Evolutionary conservation across 257 asterid genomes (phyloP), one percentile per base, ranked within the genome.

Genomic region (Anisodus tanguticus): DNA sequence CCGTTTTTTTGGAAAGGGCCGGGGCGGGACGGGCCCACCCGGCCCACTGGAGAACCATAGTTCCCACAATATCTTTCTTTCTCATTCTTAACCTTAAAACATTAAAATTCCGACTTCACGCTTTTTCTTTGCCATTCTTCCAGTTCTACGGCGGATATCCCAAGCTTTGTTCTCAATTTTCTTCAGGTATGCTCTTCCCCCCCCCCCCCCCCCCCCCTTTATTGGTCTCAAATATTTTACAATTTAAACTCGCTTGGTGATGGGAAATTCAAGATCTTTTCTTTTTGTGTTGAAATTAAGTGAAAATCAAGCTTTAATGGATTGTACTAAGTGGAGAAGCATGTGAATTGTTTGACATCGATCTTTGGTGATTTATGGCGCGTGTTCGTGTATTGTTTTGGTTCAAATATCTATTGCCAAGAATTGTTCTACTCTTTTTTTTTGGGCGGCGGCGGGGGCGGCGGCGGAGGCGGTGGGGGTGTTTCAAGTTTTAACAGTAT

Each of bases 161-260:
- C 79, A 70, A 41, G 35, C 31, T 70, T 70, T 41, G 13, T 70
- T 49, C 79, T 70, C 79, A 43, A 43, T 70, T 70, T 70, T 70
- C 9, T 70, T 70, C 17, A 70, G 79, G 79, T 43, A 43, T 70
- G 57, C 79, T 43, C 17, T 11, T 43, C 7, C 63, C 63, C 7
- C 63, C 63, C 7, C 63, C 63, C 7, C 63, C 63, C 7, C 63
- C 63, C 7, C 63, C 63, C 7, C 63, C 63, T 16, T 11, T 54
- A 5, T 54, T 16, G 59, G n/a, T 54, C 11, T 54, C 15, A 54
- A 54, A 3, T 11, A 4, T 37, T 68, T 37, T 17, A 19, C 67
- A 60, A 8, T 19, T 60, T n/a, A 60, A n/a, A 41, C 41, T 63
- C 13, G 8, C 1, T 9, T 8, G 22, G 19, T 16, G 22, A 41